These are phyloP conservation scores for Phytophthora aleatoria DNA, from an alignment of 352 stramenopile genomes.

Conservation along the genomic window DNA sequence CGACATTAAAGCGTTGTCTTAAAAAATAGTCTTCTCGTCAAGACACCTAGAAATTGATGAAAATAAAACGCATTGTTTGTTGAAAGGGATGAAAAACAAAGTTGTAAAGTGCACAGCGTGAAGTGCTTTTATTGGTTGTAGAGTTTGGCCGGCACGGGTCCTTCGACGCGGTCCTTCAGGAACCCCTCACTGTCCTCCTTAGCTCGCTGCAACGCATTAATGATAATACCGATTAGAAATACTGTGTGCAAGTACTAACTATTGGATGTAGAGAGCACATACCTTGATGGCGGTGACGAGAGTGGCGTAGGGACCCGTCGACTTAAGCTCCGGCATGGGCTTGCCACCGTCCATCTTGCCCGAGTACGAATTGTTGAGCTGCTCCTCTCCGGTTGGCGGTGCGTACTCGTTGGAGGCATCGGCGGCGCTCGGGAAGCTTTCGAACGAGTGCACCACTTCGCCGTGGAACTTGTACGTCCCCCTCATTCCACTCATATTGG, in stretches of 20 bases:
- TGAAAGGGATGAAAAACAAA: constrained; percentile 9
- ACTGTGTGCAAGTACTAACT: background rate
- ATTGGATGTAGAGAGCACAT: background rate
- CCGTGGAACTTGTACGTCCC: constrained; percentile 71
- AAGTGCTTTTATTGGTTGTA: constrained; percentile 54
- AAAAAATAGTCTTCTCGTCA: constrained; percentile 1
- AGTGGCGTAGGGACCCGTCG: constrained; percentile 64
- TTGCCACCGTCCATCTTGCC: constrained; percentile 71
- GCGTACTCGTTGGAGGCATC: constrained; percentile 79
- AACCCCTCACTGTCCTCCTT: constrained; percentile 84
- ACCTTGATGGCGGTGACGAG: constrained; percentile 83
- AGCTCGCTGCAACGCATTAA: constrained; percentile 44
- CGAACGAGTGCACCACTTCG: constrained; percentile 69
- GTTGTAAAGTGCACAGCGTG: background rate
- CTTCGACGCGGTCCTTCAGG: constrained; percentile 83
- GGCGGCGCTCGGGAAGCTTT: constrained; percentile 57
- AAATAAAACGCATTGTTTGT: constrained; percentile 34
- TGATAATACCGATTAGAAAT: background rate
- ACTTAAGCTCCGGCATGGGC: constrained; percentile 70
- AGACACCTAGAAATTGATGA: constrained; percentile 32
- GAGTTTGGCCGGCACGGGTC: constrained; percentile 67
- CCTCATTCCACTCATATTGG: constrained; percentile 59
- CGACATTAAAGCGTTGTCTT: constrained; percentile 24
- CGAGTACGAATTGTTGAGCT: constrained; percentile 72
- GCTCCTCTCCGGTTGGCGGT: constrained; percentile 31